Evolutionary conservation across 208 protist species (phyloP).

Genomic region (Histomonas meleagridis): DNA sequence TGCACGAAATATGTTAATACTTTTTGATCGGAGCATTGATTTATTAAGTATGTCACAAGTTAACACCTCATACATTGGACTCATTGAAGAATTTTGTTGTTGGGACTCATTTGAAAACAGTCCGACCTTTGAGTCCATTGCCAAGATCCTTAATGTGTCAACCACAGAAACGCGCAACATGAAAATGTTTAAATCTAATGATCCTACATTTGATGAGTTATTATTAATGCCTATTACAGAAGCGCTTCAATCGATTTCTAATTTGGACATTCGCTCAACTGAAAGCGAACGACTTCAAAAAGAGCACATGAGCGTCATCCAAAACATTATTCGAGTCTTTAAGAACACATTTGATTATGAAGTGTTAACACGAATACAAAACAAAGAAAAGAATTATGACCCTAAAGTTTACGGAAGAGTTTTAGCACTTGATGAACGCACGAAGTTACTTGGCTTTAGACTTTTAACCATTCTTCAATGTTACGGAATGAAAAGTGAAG

Average conservation of each 20-base stretch:
- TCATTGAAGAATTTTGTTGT: neutral
- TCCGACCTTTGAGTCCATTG: no score
- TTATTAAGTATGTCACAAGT: neutral
- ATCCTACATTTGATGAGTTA: neutral
- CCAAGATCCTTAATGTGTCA: neutral
- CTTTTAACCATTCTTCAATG: neutral
- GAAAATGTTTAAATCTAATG: neutral
- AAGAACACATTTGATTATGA: no score
- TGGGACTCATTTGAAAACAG: neutral
- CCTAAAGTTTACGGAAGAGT: neutral
- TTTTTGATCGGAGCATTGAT: neutral
- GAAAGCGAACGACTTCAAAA: neutral
- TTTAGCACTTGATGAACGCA: neutral
- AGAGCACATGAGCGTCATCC: neutral
- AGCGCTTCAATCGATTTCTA: neutral
- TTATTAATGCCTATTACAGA: neutral
- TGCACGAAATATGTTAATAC: neutral
- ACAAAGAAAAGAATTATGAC: no score
- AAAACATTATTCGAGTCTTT: neutral
- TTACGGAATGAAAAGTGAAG: neutral
- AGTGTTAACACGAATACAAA: no score
- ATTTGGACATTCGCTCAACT: neutral
- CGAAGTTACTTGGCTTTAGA: neutral
- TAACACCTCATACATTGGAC: neutral
- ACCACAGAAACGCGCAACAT: neutral